phyloP scores from a whole-genome alignment of 148 eudicot genomes.

The Spergularia bocconei region DNA sequence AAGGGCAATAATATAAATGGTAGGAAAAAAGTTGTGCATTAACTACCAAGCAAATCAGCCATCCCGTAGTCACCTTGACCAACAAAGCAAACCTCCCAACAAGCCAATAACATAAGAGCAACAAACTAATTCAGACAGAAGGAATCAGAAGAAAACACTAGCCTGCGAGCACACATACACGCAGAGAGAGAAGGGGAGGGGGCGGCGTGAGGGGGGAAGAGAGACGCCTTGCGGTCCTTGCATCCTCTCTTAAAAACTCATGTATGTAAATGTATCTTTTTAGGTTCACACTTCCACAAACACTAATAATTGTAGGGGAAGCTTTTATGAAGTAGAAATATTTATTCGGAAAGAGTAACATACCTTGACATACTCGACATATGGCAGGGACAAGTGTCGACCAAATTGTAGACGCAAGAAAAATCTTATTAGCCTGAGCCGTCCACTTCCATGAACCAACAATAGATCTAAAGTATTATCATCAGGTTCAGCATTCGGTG shows the following conservation, averaged over 20 bases:
- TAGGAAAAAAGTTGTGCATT: no score
- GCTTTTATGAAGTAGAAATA: not conserved
- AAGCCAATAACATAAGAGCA: no score
- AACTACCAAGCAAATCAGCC: no score
- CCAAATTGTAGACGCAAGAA: slow-evolving; percentile 78
- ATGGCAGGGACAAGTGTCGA: slow-evolving; percentile 81
- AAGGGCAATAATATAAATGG: no score
- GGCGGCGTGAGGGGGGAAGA: no score
- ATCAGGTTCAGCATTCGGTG: slow-evolving; percentile 92
- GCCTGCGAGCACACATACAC: no score
- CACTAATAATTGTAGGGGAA: not conserved
- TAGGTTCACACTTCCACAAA: not conserved
- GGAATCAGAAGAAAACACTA: no score
- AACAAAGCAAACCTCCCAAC: no score
- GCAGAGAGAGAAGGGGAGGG: no score
- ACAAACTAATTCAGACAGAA: no score
- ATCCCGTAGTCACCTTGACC: no score
- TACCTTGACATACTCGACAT: slow-evolving; percentile 97
- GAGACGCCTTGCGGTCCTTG: not conserved
- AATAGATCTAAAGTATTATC: slow-evolving; percentile 77
- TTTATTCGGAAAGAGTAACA: not conserved
- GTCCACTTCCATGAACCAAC: slow-evolving; percentile 84
- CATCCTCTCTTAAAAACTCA: not conserved
- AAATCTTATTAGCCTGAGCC: slow-evolving; percentile 74
- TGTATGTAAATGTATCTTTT: not conserved